Percentiles rank a stretch among this genome's conserved stretches.
phyloP scores from a whole-genome alignment of 1,139 yeast genomes.

The Kodamaea sp. region DNA sequence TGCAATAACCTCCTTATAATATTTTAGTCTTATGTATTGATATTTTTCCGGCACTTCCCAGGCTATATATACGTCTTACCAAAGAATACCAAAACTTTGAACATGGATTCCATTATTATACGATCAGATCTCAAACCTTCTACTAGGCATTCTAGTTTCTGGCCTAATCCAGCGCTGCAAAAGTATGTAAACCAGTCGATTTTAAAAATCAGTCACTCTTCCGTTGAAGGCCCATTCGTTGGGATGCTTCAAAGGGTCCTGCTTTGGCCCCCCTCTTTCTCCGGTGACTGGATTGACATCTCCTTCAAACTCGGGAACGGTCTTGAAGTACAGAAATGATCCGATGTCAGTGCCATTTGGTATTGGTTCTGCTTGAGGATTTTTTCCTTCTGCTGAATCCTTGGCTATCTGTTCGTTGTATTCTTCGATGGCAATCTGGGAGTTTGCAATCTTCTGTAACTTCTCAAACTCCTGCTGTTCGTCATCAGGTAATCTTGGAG shows the following conservation, averaged over 20 bases:
- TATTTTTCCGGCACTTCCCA: too few species aligned
- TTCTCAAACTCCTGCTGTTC: slow-evolving; percentile 93
- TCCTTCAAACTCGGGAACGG: slow-evolving; percentile 95
- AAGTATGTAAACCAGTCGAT: too few species aligned
- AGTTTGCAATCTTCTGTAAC: slow-evolving; percentile 76
- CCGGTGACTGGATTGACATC: slow-evolving; percentile 92
- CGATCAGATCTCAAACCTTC: too few species aligned
- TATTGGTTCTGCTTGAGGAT: neutral
- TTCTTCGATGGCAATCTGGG: slow-evolving; percentile 79
- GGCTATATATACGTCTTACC: too few species aligned
- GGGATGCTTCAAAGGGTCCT: slow-evolving; percentile 82
- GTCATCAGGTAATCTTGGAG: slow-evolving; percentile 81
- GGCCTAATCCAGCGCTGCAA: too few species aligned
- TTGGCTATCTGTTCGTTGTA: slow-evolving; percentile 53
- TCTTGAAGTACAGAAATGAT: slow-evolving; percentile 63
- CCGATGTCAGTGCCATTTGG: slow-evolving; percentile 48
- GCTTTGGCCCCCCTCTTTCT: slow-evolving; percentile 98
- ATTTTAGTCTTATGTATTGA: too few species aligned
- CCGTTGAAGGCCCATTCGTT: slow-evolving; percentile 97
- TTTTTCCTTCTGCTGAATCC: neutral
- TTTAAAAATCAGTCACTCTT: slow-evolving; percentile 87
- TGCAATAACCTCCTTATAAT: too few species aligned
- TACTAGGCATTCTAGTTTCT: too few species aligned
- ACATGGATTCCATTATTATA: too few species aligned
- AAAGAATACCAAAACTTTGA: too few species aligned